phyloP scores from a whole-genome alignment of 2,329 filamentous ascomycete species.

The Hortaea werneckii region DNA sequence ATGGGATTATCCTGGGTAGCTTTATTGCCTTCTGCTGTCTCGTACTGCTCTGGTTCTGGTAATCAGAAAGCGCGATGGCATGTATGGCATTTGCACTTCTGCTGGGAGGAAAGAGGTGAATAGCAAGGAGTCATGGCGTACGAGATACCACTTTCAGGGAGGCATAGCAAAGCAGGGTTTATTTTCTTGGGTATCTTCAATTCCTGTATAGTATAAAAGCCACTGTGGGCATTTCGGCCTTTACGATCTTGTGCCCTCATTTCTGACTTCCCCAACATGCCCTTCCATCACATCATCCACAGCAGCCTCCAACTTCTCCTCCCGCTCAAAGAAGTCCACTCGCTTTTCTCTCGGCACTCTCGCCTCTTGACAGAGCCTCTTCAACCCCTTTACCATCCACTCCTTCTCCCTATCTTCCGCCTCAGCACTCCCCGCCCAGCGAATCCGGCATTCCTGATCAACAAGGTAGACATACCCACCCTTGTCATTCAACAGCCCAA shows the following conservation, averaged over 20 bases:
- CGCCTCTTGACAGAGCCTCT: conserved; percentile 50
- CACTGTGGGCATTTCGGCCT: not conserved
- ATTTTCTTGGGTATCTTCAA: too few relatives aligned
- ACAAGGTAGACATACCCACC: conserved; percentile 91
- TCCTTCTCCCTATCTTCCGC: conserved; percentile 57
- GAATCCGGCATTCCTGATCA: conserved; percentile 76
- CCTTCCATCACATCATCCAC: conserved; percentile 3
- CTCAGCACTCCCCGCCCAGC: conserved; percentile 80
- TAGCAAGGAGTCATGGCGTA: not conserved
- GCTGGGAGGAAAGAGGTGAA: not conserved
- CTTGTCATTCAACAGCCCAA: conserved; percentile 72
- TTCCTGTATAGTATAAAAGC: not conserved
- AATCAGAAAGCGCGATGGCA: not conserved
- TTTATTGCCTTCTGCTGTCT: conserved; percentile 92
- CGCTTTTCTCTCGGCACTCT: conserved; percentile 27
- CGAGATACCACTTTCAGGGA: not conserved
- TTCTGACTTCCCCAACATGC: not conserved
- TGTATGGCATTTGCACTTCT: not conserved
- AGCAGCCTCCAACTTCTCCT: conserved; percentile 4
- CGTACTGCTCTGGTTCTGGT: conserved; percentile 71
- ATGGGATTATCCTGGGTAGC: conserved; percentile 82
- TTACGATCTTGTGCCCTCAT: not conserved
- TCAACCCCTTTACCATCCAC: conserved; percentile 54
- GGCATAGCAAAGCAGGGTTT: too few relatives aligned
- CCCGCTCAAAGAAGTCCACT: not conserved